A percentile compares a stretch with the other conserved stretches of the same genome.
phyloP scores from a whole-genome alignment of 352 stramenopile genomes.

The Globisporangium viniferum region DNA sequence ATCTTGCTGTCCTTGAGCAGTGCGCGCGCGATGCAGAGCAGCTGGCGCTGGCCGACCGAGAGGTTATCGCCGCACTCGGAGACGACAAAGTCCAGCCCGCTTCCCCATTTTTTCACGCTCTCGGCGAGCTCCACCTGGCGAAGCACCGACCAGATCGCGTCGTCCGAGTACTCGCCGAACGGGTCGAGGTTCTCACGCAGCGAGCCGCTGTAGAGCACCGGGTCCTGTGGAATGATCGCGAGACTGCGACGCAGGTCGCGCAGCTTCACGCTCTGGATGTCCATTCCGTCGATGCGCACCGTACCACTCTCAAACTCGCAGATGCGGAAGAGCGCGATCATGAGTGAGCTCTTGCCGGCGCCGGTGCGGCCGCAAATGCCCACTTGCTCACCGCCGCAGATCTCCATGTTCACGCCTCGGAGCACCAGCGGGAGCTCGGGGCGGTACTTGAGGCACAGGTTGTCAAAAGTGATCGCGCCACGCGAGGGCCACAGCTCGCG shows the following conservation, averaged over 20 bases:
- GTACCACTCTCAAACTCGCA: conserved; percentile 42
- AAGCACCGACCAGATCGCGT: conserved; percentile 72
- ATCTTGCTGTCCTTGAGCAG: conserved; percentile 87
- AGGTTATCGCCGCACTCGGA: conserved; percentile 46
- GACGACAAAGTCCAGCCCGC: conserved; percentile 25
- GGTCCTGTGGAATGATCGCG: no score
- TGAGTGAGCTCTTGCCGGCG: conserved; percentile 26
- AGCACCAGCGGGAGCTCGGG: conserved; percentile 25
- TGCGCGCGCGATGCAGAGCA: conserved; percentile 89
- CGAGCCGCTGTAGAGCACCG: no score
- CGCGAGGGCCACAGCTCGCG: conserved; percentile 1
- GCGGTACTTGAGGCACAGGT: conserved; percentile 31
- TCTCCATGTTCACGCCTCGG: conserved; percentile 23
- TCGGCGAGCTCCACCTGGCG: conserved; percentile 69
- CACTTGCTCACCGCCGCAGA: conserved; percentile 23
- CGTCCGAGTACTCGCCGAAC: conserved; percentile 40
- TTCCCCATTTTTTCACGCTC: conserved; percentile 8
- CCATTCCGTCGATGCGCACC: conserved; percentile 83
- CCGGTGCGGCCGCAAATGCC: conserved; percentile 40
- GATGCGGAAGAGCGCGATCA: conserved; percentile 27
- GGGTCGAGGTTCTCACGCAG: no score
- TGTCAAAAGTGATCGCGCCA: conserved; percentile 29
- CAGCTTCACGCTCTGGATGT: conserved; percentile 37
- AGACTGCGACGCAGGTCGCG: conserved; percentile 20
- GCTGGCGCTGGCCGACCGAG: conserved; percentile 46